These are phyloP conservation scores for Hyphopichia fennica DNA, from an alignment of 1,139 yeast genomes.

Conservation along the genomic window DNA sequence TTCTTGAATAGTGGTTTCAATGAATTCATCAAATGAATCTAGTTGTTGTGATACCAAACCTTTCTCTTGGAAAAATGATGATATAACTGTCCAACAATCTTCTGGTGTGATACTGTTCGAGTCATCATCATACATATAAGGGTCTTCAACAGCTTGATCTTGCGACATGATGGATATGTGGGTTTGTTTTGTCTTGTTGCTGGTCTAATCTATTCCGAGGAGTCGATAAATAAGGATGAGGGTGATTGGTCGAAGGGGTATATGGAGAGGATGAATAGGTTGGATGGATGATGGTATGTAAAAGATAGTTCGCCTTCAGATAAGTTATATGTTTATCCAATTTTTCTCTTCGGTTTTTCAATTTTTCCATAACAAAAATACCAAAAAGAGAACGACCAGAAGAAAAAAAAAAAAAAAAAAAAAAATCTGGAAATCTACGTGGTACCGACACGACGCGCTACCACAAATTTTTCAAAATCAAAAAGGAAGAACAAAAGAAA, in stretches of 20 bases:
- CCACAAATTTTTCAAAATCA: not conserved
- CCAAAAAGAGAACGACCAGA: not conserved
- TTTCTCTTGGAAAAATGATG: slow-evolving; percentile 92
- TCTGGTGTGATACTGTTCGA: slow-evolving; percentile 86
- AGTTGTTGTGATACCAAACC: slow-evolving; percentile 97
- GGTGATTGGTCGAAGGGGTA: not conserved
- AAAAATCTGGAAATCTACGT: too few species aligned
- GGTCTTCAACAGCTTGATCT: slow-evolving; percentile 42
- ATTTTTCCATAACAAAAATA: not conserved
- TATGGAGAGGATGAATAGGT: not conserved
- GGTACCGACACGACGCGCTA: not conserved
- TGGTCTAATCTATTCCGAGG: too few species aligned
- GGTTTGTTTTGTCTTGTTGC: not conserved
- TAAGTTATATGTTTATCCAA: not conserved
- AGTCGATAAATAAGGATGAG: not conserved
- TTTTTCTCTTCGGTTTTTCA: not conserved
- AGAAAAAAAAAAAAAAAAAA: not conserved
- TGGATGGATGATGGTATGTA: not conserved
- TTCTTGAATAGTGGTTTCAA: slow-evolving; percentile 94
- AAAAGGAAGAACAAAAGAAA: not conserved
- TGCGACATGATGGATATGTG: slow-evolving; percentile 12
- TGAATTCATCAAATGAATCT: slow-evolving; percentile 97
- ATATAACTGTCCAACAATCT: slow-evolving; percentile 98
- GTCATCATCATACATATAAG: slow-evolving; percentile 67
- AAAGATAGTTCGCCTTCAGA: not conserved